Evolutionary conservation across 805 yeast genomes (phyloP).

Genomic region (Kuraishia capsulata): DNA sequence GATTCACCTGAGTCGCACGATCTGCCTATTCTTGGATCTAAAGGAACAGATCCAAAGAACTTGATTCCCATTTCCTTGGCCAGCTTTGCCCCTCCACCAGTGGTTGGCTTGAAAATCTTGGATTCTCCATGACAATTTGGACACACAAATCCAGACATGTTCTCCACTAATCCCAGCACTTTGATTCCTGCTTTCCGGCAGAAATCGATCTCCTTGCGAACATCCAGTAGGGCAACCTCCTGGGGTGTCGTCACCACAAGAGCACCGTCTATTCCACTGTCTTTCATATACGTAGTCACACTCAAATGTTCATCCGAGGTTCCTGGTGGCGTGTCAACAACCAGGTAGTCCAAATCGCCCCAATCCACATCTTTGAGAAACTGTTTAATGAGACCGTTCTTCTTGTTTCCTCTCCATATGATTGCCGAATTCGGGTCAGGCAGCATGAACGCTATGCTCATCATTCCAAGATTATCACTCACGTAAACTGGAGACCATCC

Average conservation of each 20-base stretch:
- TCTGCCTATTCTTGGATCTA: constrained; percentile 90
- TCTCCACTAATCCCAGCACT: constrained; percentile 86
- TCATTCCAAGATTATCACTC: constrained; percentile 87
- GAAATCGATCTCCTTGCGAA: constrained; percentile 90
- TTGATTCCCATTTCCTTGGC: constrained; percentile 73
- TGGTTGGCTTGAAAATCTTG: constrained; percentile 85
- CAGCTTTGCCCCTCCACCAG: constrained; percentile 88
- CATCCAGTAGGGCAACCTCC: constrained; percentile 92
- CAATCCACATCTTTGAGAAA: constrained; percentile 92
- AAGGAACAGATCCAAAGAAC: constrained; percentile 86
- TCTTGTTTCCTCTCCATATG: constrained; percentile 97
- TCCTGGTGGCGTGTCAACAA: constrained; percentile 98
- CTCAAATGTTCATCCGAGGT: constrained; percentile 96
- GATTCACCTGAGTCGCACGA: constrained; percentile 83
- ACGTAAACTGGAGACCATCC: constrained; percentile 98
- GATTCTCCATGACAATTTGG: constrained; percentile 90
- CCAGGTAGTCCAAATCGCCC: constrained; percentile 81
- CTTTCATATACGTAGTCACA: constrained; percentile 80
- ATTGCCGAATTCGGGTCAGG: constrained; percentile 91
- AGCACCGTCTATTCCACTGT: constrained; percentile 92
- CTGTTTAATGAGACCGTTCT: constrained; percentile 86
- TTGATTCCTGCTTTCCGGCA: constrained; percentile 85
- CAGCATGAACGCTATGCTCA: constrained; percentile 91
- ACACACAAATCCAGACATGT: constrained; percentile 98
- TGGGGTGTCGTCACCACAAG: constrained; percentile 94